These are phyloP conservation scores for Diospyros kaki DNA, from an alignment of 148 eudicot genomes.

Conservation along the genomic window DNA sequence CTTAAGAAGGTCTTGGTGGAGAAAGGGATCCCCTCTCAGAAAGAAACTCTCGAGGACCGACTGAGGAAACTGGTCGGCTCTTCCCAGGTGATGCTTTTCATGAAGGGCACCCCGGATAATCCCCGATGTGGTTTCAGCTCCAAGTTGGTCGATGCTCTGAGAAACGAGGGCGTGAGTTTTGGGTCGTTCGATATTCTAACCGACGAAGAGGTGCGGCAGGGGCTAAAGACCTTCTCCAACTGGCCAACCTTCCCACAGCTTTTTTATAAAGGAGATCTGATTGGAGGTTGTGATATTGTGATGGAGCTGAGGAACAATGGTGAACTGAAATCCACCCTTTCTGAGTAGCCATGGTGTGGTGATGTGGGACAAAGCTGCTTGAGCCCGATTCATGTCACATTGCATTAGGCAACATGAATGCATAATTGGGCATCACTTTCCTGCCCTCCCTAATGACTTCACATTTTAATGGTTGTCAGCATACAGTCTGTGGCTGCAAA, in stretches of 20 bases:
- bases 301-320: conserved; percentile 67
- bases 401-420: conserved; percentile 1
- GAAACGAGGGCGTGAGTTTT: conserved; percentile 63
- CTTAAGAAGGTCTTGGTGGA: conserved; percentile 55
- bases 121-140: conserved; percentile 93
- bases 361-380: not conserved
- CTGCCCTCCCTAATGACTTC: too few relatives aligned
- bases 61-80: conserved; percentile 53
- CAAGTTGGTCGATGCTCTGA: conserved; percentile 81
- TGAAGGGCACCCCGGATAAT: conserved; percentile 90
- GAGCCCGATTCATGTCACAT: not conserved
- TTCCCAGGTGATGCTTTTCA: conserved; percentile 76
- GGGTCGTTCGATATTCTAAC: conserved; percentile 81
- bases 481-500: too few relatives aligned
- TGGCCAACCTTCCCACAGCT: conserved; percentile 99
- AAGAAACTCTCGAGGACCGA: conserved; percentile 49
- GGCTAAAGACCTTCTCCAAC: conserved; percentile 78
- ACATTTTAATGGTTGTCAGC: too few relatives aligned
- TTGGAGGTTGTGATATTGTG: conserved; percentile 92
- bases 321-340: conserved; percentile 70
- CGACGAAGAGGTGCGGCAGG: conserved; percentile 82
- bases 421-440: too few relatives aligned
- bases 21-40: conserved; percentile 34
- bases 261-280: conserved; percentile 86
- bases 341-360: conserved; percentile 36